A percentile compares a stretch with the other conserved stretches of the same genome.
phyloP scores from a whole-genome alignment of 2,329 filamentous ascomycete species.

The Septoria petroselini region DNA sequence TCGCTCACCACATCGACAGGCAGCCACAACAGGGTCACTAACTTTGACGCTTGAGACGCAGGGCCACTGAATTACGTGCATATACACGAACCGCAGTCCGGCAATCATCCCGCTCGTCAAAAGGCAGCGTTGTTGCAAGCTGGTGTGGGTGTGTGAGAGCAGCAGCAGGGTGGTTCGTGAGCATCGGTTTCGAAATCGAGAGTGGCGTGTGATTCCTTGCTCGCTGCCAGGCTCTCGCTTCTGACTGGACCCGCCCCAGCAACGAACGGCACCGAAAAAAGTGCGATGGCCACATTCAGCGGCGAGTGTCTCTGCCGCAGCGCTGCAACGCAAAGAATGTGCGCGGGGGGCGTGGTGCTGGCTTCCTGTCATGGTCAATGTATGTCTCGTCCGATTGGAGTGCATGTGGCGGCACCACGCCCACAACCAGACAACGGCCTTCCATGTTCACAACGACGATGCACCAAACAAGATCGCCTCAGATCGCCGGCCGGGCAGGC shows the following conservation, averaged over 20 bases:
- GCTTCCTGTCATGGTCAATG: conserved; percentile 21
- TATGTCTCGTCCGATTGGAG: conserved; percentile 17
- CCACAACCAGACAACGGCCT: conserved; percentile 1
- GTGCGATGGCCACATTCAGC: conserved; percentile 23
- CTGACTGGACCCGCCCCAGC: conserved; percentile 10
- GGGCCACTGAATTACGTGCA: conserved; percentile 6
- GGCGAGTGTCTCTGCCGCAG: conserved; percentile 17
- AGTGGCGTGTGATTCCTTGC: conserved; percentile 22
- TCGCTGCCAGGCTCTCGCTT: conserved; percentile 12
- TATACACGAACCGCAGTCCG: conserved; percentile 4
- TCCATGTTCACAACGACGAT: conserved; percentile 1
- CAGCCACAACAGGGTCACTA: neutral
- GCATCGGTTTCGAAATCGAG: conserved; percentile 11
- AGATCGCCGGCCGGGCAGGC: neutral
- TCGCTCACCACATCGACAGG: neutral
- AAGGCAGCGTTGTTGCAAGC: too few relatives aligned
- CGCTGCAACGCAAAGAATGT: conserved; percentile 20
- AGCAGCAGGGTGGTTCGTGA: neutral
- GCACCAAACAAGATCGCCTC: neutral
- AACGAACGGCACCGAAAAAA: neutral
- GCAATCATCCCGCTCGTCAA: conserved; percentile 4
- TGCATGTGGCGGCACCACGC: conserved; percentile 22
- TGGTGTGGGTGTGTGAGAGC: neutral
- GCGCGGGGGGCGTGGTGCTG: conserved; percentile 15
- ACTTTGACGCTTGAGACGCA: conserved; percentile 10